Evolutionary conservation across 2,329 filamentous ascomycete species (phyloP), one percentile per base, ranked within the genome.

Genomic region (Aaosphaeria arxii): DNA sequence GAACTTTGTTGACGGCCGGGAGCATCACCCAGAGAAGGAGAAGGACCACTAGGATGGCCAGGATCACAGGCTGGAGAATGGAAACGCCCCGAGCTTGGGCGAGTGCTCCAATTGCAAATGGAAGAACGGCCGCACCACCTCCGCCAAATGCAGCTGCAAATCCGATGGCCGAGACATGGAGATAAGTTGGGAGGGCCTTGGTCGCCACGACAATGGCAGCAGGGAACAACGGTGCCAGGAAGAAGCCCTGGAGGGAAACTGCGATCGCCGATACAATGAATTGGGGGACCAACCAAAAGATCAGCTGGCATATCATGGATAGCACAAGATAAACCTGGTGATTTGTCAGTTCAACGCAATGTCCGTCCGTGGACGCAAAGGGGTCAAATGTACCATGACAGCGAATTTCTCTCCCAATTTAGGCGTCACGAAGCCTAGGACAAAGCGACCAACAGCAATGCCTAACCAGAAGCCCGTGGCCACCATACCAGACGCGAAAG

Each of bases 391-490:
- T 51, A 74, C 72, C 42, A 70, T 61, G 46, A 79, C 76, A 30
- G 75, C 71, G 32, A 76, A 63, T 64, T 86, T 89, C 71, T 92
- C 89, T 0, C 89, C 89, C 13, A 89, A 74, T 2, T 78, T 74
- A 1, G 85, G 84, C 1, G 89, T 95, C 3, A 91, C 74, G 57
- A 95, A 94, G 0, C 88, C 88, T 11, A 95, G 71, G 0, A 85
- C 66, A 3, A 94, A 73, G 1, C 90, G 77, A 0, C 90, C 89
- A 0, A 89, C 67, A 0, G 89, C 91, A 54, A 95, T 77, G 0
- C 89, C 90, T 38, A 89, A 79, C 90, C 90, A 95, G 72, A 92
- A 95, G 0, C 88, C 85, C 0, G 88, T 92, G 0, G 84, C 85
- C 0, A 83, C 83, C 72, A 94, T 82, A 3, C 89, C 89, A 32